Base-by-base conservation (phyloP, 768 basidiomycete genomes). In the Hortiboletus flavorubellus region DNA sequence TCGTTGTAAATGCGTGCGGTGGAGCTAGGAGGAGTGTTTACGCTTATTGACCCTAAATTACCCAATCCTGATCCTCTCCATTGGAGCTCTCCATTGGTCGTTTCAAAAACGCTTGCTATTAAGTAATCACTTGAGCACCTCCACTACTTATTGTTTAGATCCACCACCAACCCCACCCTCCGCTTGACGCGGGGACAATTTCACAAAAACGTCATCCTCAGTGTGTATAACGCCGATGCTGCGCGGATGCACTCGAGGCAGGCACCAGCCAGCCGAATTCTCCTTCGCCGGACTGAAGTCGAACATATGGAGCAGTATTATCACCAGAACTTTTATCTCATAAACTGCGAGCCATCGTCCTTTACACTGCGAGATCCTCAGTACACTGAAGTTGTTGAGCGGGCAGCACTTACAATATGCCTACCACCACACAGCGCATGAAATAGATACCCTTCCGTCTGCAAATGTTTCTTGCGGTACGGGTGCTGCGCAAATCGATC, bases 261-360 rank as follows among this genome's bases (percentile, higher is more conserved):
- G 8, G 29, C 34, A 9, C 58, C 60, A 68, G 2, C 34, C 38
- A 2, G 33, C n/a, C 1, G 51, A 37, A 8, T 12, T 31, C 8
- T 54, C 51, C 7, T 0, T 40, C 3, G 34, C 14, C 0, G 56
- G 60, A 33, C n/a, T 45, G 21, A 66, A 45, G 23, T 66, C 49
- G 12, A 65, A 65, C 31, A 2, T 37, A n/a, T 40, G 39, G 4
- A 66, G 41, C 23, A 68, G 43, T 34, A 68, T 62, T 5, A 65
- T 47, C 33, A 54, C 8, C 8, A 56, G 37, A 9, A 51, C 44
- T 44, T 68, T 66, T 0, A 68, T 65, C 18, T 62, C 51, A 53
- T 68, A 66, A 8, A 66, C 10, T 0, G 65, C 60, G 8, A 68
- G 31, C 66, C 63, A 65, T 39, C 66, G 51, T 12, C 65, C 65